These are phyloP conservation scores for Penicillium alfredii DNA, from an alignment of 495 filamentous ascomycete species.

Conservation along the genomic window DNA sequence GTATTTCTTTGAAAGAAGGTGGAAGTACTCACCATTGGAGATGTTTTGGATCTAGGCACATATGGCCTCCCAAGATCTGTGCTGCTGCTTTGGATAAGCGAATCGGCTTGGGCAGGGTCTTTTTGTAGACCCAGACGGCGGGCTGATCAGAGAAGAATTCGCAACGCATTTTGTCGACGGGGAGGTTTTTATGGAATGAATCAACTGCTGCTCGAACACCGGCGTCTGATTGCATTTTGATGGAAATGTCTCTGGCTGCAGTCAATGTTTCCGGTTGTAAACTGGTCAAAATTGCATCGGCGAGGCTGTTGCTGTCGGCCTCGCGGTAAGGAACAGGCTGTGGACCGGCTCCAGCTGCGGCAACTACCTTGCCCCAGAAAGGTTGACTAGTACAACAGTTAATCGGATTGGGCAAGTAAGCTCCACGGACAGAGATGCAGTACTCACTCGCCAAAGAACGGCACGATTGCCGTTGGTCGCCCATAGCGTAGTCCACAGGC, in stretches of 20 bases:
- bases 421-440: background rate
- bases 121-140: conserved; percentile 59
- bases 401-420: conserved; percentile 2
- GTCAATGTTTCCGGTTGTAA: conserved; percentile 52
- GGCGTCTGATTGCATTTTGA: conserved; percentile 59
- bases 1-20: background rate
- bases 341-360: conserved; percentile 54
- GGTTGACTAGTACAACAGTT: conserved; percentile 45
- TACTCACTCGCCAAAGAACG: conserved; percentile 56
- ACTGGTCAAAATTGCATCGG: conserved; percentile 64
- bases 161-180: conserved; percentile 64
- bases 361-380: conserved; percentile 73
- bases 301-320: conserved; percentile 57
- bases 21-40: conserved; percentile 37
- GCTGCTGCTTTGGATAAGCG: conserved; percentile 64
- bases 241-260: conserved; percentile 54
- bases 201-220: conserved; percentile 68
- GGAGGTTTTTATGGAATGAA: conserved; percentile 62
- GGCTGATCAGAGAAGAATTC: conserved; percentile 58
- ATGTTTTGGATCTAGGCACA: conserved; percentile 55
- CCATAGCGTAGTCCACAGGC: conserved; percentile 50
- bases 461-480: conserved; percentile 51
- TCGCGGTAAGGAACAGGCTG: conserved; percentile 58
- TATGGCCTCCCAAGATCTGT: conserved; percentile 53
- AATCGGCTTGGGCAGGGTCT: conserved; percentile 42